These are phyloP conservation scores for Russula earlei DNA, from an alignment of 768 basidiomycete genomes.

Conservation along the genomic window DNA sequence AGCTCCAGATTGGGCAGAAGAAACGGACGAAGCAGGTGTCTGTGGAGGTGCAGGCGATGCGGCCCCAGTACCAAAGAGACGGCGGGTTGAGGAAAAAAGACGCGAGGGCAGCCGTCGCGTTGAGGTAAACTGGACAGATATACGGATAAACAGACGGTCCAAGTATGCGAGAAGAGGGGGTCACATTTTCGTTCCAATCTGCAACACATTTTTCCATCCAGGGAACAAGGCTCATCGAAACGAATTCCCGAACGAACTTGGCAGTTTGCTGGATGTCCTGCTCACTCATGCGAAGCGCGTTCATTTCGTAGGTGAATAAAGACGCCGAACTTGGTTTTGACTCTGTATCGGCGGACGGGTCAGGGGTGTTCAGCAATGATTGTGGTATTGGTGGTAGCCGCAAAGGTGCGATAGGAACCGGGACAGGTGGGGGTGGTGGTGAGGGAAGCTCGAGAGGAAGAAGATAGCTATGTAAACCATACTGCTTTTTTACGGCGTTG, in stretches of 20 bases:
- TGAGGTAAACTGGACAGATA: constrained; percentile 47
- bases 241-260: constrained; percentile 77
- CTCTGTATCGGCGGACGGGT: constrained; percentile 11
- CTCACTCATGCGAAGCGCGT: constrained; percentile 47
- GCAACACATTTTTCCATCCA: constrained; percentile 95
- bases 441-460: constrained; percentile 53
- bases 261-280: constrained; percentile 66
- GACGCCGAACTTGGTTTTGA: constrained; percentile 26
- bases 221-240: constrained; percentile 81
- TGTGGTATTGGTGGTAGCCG: constrained; percentile 47
- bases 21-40: constrained; percentile 31
- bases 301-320: constrained; percentile 5
- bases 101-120: constrained; percentile 73
- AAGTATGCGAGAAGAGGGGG: constrained; percentile 17
- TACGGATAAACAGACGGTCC: background rate
- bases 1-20: constrained; percentile 24
- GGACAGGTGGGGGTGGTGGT: constrained; percentile 55
- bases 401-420: constrained; percentile 55
- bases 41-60: constrained; percentile 35
- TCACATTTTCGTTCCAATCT: constrained; percentile 86
- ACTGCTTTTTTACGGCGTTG: constrained; percentile 84
- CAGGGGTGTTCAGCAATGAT: constrained; percentile 22
- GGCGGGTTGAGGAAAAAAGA: constrained; percentile 78
- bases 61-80: constrained; percentile 57
- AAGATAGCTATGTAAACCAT: constrained; percentile 67